Conservation (phyloP, 2,329 filamentous ascomycete species). For the Aspergillus flavus region DNA sequence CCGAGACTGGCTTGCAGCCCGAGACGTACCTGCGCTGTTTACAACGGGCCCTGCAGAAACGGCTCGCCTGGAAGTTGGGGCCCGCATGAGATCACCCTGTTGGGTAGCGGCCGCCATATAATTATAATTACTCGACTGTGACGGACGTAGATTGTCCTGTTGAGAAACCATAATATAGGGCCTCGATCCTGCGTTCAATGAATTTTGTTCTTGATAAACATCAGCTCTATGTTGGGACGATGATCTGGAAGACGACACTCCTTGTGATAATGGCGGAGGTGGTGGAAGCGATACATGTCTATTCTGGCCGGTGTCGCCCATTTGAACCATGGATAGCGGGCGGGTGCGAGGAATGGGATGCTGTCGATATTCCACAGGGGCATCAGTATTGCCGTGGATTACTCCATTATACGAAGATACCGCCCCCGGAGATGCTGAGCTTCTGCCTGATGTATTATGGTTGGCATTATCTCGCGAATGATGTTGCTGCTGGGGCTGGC, state of each 20-base stretch:
- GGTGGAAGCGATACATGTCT: slow-evolving; percentile 37
- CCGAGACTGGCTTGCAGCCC: slow-evolving; percentile 36
- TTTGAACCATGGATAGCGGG: slow-evolving; percentile 36
- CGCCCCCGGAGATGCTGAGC: slow-evolving; percentile 22
- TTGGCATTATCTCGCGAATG: slow-evolving; percentile 19
- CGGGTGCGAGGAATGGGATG: slow-evolving; percentile 32
- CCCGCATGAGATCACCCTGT: slow-evolving; percentile 28
- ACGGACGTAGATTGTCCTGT: slow-evolving; percentile 24
- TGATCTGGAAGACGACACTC: slow-evolving; percentile 31
- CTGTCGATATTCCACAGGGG: slow-evolving; percentile 27
- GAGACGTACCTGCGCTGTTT: slow-evolving; percentile 35
- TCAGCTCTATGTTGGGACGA: slow-evolving; percentile 37
- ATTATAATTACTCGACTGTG: slow-evolving; percentile 19
- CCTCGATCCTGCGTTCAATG: slow-evolving; percentile 21
- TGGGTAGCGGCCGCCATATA: slow-evolving; percentile 19
- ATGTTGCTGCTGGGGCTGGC: slow-evolving; percentile 25
- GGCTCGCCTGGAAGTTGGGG: slow-evolving; percentile 47
- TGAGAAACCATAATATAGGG: slow-evolving; percentile 25
- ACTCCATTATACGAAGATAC: slow-evolving; percentile 21
- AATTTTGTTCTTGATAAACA: slow-evolving; percentile 24
- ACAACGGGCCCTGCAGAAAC: slow-evolving; percentile 48
- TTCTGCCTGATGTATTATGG: slow-evolving; percentile 15
- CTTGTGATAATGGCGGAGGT: slow-evolving; percentile 40
- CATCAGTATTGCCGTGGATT: slow-evolving; percentile 22
- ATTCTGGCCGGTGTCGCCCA: slow-evolving; percentile 27